Percentiles rank a stretch among this genome's conserved stretches.
Evolutionary conservation across 2,329 filamentous ascomycete genomes (phyloP).

Genomic region (Monosporascus sp.): DNA sequence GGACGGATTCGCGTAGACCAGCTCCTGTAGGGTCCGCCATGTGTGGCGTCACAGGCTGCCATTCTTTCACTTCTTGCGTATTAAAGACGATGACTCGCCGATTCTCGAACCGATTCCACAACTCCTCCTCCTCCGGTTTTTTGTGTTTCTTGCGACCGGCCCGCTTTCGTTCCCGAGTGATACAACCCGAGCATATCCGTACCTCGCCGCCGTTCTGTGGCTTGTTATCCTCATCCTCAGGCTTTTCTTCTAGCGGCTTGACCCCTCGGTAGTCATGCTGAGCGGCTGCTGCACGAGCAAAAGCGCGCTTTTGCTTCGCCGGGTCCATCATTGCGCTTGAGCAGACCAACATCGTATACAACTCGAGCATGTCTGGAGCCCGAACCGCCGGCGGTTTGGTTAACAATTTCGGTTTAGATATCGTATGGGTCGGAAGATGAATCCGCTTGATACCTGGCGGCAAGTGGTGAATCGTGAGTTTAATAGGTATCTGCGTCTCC

Average conservation of each 20-base stretch:
- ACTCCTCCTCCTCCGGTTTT: constrained; percentile 85
- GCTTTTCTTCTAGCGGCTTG: constrained; percentile 32
- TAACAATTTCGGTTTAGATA: constrained; percentile 89
- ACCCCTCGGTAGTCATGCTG: constrained; percentile 25
- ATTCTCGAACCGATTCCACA: constrained; percentile 76
- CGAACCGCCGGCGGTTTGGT: constrained; percentile 65
- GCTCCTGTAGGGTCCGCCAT: constrained; percentile 38
- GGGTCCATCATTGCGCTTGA: constrained; percentile 83
- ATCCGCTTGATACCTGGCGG: constrained; percentile 73
- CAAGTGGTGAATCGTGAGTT: constrained; percentile 70
- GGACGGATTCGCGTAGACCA: constrained; percentile 41
- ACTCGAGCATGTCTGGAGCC: constrained; percentile 69
- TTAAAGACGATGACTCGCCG: constrained; percentile 88
- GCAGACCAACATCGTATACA: constrained; percentile 80
- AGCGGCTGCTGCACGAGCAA: constrained; percentile 51
- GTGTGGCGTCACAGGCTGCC: constrained; percentile 59
- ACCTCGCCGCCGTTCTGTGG: constrained; percentile 90
- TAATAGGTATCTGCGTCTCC: constrained; percentile 92
- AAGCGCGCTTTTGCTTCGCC: constrained; percentile 60
- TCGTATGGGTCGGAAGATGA: constrained; percentile 83
- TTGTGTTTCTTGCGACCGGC: constrained; percentile 90
- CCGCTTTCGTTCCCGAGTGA: constrained; percentile 84
- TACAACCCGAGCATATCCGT: constrained; percentile 86
- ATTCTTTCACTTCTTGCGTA: constrained; percentile 80
- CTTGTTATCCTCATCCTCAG: constrained; percentile 61